Conservation (phyloP, 371 early-diverging fungal species). For the Mortierella sp. region DNA sequence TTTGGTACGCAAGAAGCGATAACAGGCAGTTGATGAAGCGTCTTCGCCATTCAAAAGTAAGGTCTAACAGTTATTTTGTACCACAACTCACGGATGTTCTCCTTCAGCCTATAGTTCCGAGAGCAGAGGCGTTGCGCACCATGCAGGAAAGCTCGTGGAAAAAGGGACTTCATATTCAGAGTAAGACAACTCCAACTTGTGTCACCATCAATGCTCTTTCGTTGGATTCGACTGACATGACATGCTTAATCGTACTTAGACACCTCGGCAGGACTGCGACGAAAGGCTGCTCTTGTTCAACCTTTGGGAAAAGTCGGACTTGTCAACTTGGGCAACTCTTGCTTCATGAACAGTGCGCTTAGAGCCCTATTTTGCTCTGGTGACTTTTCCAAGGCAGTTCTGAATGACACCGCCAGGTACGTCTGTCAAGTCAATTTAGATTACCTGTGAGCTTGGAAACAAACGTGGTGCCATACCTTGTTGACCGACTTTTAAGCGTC, state of each 20-base stretch:
- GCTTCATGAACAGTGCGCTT: constrained; percentile 59
- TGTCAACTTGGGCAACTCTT: constrained; percentile 58
- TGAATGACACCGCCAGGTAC: constrained; percentile 35
- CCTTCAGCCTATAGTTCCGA: constrained; percentile 36
- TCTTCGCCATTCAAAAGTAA: neutral
- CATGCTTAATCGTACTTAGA: constrained; percentile 12
- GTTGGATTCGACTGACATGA: neutral
- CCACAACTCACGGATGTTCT: too few relatives aligned
- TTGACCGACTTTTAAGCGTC: too few relatives aligned
- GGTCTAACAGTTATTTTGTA: neutral
- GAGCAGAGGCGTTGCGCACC: constrained; percentile 36
- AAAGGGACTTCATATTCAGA: constrained; percentile 37
- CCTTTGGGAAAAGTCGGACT: constrained; percentile 50
- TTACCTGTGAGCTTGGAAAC: neutral
- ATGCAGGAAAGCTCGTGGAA: constrained; percentile 49
- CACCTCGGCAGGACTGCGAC: constrained; percentile 22
- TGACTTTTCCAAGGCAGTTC: constrained; percentile 32
- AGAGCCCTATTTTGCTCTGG: constrained; percentile 40
- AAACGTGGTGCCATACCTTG: neutral
- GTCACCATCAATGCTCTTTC: too few relatives aligned
- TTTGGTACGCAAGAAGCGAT: constrained; percentile 22
- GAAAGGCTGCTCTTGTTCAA: constrained; percentile 27
- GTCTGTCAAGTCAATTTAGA: neutral
- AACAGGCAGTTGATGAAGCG: neutral
- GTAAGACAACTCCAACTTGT: neutral